Base-by-base conservation (phyloP, 2,329 filamentous ascomycete species). In the Aspergillus novoparasiticus region DNA sequence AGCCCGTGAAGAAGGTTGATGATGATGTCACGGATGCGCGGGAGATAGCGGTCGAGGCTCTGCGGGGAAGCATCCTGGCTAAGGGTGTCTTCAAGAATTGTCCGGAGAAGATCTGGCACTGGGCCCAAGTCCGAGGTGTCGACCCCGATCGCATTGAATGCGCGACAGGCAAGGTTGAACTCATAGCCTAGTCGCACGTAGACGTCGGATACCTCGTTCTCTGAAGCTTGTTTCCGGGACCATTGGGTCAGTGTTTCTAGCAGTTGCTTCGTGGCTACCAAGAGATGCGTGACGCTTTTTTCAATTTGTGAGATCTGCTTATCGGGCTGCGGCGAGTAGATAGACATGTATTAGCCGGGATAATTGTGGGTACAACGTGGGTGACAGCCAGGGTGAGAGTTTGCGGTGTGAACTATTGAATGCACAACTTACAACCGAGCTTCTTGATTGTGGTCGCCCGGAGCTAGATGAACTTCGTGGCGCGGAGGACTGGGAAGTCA, bases 141-240 rank as follows among this genome's bases (percentile, higher is more conserved):
- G 66, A 99, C 95, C 66, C 96, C 95, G 73, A 99, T 99, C 63
- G 94, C 93, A 72, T 92, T 93, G 80, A 99, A 99, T 65, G 95
- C 94, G 61, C 95, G 90, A 78, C 94, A 98, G 32, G 95, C 95
- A 83, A 99, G 95, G 80, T 99, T 99, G 85, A 99, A 99, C 80
- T 99, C 95, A 80, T 99, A 99, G 54, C 95, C 95, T 65, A 99
- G 83, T 65, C 95, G 90, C 64, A 99, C 95, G 76, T 99, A 99
- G 71, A 99, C 95, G 77, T 99, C 95, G 14, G 95, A 98, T 64
- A 99, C 95, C 77, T 98, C 92, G 65, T 90, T 91, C 80, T 99
- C 95, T 67, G 93, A 94, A 60, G 95, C 94, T 72, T 91, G 89
- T 66, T 92, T 90, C 62, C 94, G 92, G 64, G 95, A 99, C 95